A percentile compares a stretch with the other conserved stretches of the same genome.
phyloP scores from a whole-genome alignment of 164 flowering plant genomes.

The Magnolia sinica region DNA sequence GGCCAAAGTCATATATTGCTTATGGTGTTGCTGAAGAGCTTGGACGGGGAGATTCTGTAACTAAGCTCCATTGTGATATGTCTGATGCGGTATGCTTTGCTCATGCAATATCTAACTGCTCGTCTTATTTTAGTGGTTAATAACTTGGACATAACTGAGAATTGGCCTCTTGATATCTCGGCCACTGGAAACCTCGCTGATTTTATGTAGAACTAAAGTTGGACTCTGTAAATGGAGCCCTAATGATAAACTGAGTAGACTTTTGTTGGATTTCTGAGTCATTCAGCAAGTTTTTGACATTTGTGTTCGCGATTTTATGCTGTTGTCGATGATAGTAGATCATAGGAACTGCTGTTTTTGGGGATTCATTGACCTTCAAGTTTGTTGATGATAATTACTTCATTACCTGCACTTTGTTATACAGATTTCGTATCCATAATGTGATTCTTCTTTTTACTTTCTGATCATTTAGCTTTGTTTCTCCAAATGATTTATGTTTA shows the following conservation, averaged over 20 bases:
- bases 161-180: background rate
- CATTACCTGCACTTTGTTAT: background rate
- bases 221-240: too few relatives aligned
- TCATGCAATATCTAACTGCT: background rate
- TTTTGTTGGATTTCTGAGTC: background rate
- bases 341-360: background rate
- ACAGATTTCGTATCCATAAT: background rate
- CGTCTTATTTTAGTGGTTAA: background rate
- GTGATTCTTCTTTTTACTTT: background rate
- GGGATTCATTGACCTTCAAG: background rate
- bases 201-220: background rate
- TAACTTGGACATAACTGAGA: background rate
- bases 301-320: background rate
- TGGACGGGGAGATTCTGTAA: constrained; percentile 68
- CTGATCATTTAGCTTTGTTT: background rate
- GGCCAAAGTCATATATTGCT: constrained; percentile 70
- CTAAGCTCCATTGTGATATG: constrained; percentile 72
- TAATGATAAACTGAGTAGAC: background rate
- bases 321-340: background rate
- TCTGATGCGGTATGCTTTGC: constrained; percentile 60
- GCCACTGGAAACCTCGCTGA: background rate
- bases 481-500: too few relatives aligned
- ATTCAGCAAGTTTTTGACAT: background rate
- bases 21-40: constrained; percentile 55
- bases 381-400: background rate